phyloP scores from a whole-genome alignment of 1,284 basidiomycete genomes.

The Coniferiporia sulphurascens region DNA sequence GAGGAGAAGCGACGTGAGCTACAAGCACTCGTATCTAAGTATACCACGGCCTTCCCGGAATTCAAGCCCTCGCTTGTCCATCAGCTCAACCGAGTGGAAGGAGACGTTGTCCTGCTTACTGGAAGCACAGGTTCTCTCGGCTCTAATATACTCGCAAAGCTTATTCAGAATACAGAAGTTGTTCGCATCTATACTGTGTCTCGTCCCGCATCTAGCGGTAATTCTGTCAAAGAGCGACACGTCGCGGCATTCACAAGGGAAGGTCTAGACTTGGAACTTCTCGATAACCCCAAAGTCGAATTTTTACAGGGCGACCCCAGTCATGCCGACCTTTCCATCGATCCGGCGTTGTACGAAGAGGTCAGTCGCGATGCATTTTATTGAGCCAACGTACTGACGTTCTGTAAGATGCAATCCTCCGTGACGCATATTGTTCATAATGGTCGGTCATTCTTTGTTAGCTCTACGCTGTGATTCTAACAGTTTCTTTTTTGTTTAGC shows the following conservation, averaged over 20 bases:
- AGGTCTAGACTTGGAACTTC: too few species aligned
- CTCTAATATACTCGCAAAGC: constrained; percentile 27
- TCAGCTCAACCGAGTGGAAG: neutral
- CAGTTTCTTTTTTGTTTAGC: constrained; percentile 17
- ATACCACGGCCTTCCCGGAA: constrained; percentile 28
- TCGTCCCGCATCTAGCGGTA: too few species aligned
- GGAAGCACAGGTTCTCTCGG: constrained; percentile 35
- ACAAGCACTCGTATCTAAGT: too few species aligned
- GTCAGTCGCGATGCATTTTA: constrained; percentile 18
- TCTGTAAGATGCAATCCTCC: constrained; percentile 21
- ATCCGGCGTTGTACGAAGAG: constrained; percentile 22
- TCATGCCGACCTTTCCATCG: too few species aligned
- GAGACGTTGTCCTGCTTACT: constrained; percentile 30
- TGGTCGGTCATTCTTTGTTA: constrained; percentile 18
- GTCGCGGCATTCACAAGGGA: too few species aligned
- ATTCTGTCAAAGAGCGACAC: too few species aligned
- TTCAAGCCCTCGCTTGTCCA: constrained; percentile 2
- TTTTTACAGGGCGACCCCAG: too few species aligned
- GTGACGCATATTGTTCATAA: too few species aligned
- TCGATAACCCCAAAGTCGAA: too few species aligned
- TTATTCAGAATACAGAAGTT: too few species aligned
- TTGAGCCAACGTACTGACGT: neutral
- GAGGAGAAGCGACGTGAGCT: too few species aligned
- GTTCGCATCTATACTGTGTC: too few species aligned
- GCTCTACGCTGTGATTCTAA: neutral